Evolutionary conservation across 768 basidiomycete species (phyloP), one percentile per base, ranked within the genome.

Genomic region (Boletus fagicola): DNA sequence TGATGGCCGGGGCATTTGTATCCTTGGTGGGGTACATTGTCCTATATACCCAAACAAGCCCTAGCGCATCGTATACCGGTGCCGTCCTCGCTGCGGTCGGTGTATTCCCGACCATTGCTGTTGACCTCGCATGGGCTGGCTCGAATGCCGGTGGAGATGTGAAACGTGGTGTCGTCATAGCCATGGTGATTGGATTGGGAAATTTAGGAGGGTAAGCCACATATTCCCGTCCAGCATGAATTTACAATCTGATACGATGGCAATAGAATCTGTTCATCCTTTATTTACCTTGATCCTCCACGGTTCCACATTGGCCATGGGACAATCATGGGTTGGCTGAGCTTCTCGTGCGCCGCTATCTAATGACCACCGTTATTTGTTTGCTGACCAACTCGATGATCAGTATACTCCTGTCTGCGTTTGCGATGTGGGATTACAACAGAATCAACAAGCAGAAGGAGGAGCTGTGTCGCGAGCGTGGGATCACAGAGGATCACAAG

Each of bases 131-230:
- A 36, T 86, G 85, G 85, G 78, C 74, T 2, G 75, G 78, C 2
- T 79, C 79, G 9, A 82, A 83, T 52, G 77, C 80, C 0, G 84
- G 84, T 24, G 82, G 84, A 24, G 82, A 83, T 62, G 57, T 80
- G 49, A 80, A 81, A 62, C 75, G 77, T 54, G 84, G 76, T 24
- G 75, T 84, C 13, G 75, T 76, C 13, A 58, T 84, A 36, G 85
- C 80, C 5, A 76, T 82, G 73, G 77, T 84, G 18, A 78, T 81
- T 51, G 81, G 81, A 28, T 39, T 80, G 11, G 83, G 80, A 22
- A 86, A 85, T 57, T 68, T 85, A 11, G 83, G 83, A 58, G 83
- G 82, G 63, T 78, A 51, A 55, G 70, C 46, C 2, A 30, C n/a
- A 22, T 70, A 22, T 74, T 73, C 33, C 12, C 5, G 22, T 50